Percentiles rank a stretch among this genome's conserved stretches.
Conservation (phyloP, 805 yeast genomes). For the Wickerhamiella shivajii region DNA sequence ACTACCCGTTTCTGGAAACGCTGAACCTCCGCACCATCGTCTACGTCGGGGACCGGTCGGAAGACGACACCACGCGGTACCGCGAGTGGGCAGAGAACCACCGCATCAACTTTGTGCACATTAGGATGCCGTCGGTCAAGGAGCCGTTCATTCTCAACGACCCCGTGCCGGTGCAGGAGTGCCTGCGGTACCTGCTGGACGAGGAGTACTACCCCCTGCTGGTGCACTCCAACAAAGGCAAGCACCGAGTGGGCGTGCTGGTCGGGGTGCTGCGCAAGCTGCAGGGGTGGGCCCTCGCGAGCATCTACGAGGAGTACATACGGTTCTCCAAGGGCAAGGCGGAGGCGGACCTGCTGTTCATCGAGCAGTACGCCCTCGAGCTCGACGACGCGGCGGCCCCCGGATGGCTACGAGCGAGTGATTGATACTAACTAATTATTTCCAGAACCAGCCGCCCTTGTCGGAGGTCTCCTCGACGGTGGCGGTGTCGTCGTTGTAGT, state of each 20-base stretch:
- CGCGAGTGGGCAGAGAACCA: conserved; percentile 48
- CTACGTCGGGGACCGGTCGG: conserved; percentile 37
- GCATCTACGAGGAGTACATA: conserved; percentile 86
- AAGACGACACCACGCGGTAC: conserved; percentile 47
- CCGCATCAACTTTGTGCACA: conserved; percentile 39
- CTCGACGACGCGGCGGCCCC: conserved; percentile 23
- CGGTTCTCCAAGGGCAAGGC: conserved; percentile 89
- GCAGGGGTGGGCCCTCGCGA: conserved; percentile 89
- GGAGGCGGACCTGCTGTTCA: conserved; percentile 67
- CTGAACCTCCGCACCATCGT: conserved; percentile 65
- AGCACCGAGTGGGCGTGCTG: conserved; percentile 84
- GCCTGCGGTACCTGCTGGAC: conserved; percentile 24
- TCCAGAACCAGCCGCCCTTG: conserved; percentile 23
- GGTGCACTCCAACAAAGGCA: conserved; percentile 93
- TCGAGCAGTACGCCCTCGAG: conserved; percentile 64
- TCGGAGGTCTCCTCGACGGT: conserved; percentile 10
- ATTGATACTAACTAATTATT: conserved; percentile 7
- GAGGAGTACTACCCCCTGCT: conserved; percentile 68
- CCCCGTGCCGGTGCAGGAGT: conserved; percentile 37
- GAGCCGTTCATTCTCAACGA: conserved; percentile 55
- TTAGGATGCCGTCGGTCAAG: conserved; percentile 56
- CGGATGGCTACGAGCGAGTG: background rate
- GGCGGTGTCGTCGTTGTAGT: conserved; percentile 23
- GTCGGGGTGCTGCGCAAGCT: conserved; percentile 84
- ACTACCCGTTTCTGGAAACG: conserved; percentile 62